Base-by-base conservation (phyloP, 345 rosid species). In the Leavenworthia alabamica region DNA sequence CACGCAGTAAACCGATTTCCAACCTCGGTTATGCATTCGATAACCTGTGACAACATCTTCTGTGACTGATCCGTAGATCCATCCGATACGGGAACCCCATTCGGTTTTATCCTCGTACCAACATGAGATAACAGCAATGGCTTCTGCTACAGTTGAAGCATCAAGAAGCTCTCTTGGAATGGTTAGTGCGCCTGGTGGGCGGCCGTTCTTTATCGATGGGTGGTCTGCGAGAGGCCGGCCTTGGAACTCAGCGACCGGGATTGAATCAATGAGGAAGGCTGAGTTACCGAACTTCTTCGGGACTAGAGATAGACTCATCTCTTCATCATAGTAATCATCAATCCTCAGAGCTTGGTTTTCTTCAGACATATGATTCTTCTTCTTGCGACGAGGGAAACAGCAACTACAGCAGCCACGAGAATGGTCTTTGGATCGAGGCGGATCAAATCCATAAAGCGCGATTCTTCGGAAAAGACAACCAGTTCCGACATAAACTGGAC, bases 51-150 rank as follows among this genome's bases (percentile, higher is more conserved):
- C 98, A 29, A 92, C 98, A 61, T 92, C 98, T 78, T 92, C 98
- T 0, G 98, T 92, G 20, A 92, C 96, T n/a, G 98, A 92, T 37
- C 98, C 98, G 47, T 92, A 92, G 71, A 92, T 92, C 98, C 98
- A 92, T 8, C 98, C 97, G 8, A 86, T 78, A n/a, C 98, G 88
- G 0, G 78, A 71, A n/a, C 98, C 98, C 98, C 98, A 92, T 75
- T 89, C 97, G 2, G 98, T 92, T 79, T 92, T 92, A 63, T 92
- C 98, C 74, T 92, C 97, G 24, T 92, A 92, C 98, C 98, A 92
- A 76, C 98, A 92, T 23, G 98, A 92, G 67, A 92, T 89, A 46
- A 92, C 98, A 56, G 90, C 89, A 44, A 92, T 89, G 29, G 98
- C 97, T 81, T 92, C 98, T 0, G 98, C 96, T 72, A 92, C 97